Percentiles rank a stretch among this genome's conserved stretches.
phyloP scores from a whole-genome alignment of 331 rosid species.

The Rosa hybrid region DNA sequence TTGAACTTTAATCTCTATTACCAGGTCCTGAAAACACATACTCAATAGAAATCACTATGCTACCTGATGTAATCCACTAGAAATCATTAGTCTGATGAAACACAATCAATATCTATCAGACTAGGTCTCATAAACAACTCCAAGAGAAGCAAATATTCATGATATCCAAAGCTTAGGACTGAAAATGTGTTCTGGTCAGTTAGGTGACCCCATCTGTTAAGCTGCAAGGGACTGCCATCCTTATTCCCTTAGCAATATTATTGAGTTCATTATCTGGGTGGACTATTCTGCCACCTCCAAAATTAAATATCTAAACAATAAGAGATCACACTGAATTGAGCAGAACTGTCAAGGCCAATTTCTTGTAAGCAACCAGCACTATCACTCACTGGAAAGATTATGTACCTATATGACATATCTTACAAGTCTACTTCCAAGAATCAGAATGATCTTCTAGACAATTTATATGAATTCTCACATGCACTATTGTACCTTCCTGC shows the following conservation, averaged over 20 bases:
- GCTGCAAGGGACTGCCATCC: neutral
- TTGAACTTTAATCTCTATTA: neutral
- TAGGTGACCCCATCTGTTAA: neutral
- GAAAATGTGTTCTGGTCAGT: neutral
- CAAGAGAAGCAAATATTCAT: neutral
- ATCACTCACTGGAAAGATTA: neutral
- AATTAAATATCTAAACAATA: neutral
- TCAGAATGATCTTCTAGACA: neutral
- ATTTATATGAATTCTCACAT: neutral
- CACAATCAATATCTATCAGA: neutral
- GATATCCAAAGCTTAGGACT: neutral
- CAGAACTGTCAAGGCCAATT: neutral
- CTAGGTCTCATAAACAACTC: neutral
- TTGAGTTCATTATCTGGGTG: neutral
- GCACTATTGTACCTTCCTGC: neutral
- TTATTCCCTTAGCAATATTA: neutral
- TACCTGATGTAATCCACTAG: neutral
- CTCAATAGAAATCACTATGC: neutral
- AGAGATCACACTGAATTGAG: neutral
- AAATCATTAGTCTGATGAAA: neutral
- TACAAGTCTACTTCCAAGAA: neutral
- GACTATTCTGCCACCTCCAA: conserved; percentile 5
- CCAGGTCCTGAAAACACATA: neutral
- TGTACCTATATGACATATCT: neutral
- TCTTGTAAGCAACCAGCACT: neutral